Evolutionary conservation across 805 yeast genomes (phyloP).

Genomic region (Ogataea saltuana): DNA sequence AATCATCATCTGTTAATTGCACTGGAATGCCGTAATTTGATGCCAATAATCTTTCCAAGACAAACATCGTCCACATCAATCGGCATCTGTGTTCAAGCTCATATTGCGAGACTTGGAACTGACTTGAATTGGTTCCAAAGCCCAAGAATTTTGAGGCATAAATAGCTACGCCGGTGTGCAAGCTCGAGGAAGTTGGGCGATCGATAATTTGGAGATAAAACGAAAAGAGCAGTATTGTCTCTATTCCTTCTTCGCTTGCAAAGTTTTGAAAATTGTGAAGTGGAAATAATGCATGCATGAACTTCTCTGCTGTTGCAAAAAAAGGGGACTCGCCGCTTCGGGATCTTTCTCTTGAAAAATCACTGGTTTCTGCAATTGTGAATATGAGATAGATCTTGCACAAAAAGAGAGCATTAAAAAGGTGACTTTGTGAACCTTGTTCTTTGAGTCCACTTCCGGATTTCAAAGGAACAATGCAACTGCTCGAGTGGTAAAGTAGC

Average conservation of each 20-base stretch:
- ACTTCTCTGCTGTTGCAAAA: constrained; percentile 55
- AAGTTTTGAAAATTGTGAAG: constrained; percentile 68
- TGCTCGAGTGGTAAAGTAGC: constrained; percentile 49
- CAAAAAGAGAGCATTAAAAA: constrained; percentile 66
- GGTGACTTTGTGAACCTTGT: constrained; percentile 43
- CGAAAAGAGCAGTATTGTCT: constrained; percentile 64
- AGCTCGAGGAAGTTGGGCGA: constrained; percentile 67
- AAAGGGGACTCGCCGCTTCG: constrained; percentile 26
- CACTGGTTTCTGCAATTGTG: constrained; percentile 72
- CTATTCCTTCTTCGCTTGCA: constrained; percentile 70
- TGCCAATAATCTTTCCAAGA: constrained; percentile 56
- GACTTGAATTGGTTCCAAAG: constrained; percentile 72
- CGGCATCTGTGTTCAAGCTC: constrained; percentile 45
- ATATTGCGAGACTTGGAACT: constrained; percentile 44
- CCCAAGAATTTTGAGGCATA: constrained; percentile 65
- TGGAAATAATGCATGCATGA: constrained; percentile 67
- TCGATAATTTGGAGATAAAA: constrained; percentile 72
- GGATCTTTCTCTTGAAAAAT: constrained; percentile 34
- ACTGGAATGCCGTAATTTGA: constrained; percentile 72
- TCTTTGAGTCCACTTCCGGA: constrained; percentile 1
- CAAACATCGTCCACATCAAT: constrained; percentile 29
- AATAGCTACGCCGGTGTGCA: constrained; percentile 67
- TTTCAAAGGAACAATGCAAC: constrained; percentile 7
- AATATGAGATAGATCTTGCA: constrained; percentile 66
- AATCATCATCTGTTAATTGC: constrained; percentile 68